Evolutionary conservation across 176 grass and related monocot species (phyloP).

Genomic region (Avena insularis): DNA sequence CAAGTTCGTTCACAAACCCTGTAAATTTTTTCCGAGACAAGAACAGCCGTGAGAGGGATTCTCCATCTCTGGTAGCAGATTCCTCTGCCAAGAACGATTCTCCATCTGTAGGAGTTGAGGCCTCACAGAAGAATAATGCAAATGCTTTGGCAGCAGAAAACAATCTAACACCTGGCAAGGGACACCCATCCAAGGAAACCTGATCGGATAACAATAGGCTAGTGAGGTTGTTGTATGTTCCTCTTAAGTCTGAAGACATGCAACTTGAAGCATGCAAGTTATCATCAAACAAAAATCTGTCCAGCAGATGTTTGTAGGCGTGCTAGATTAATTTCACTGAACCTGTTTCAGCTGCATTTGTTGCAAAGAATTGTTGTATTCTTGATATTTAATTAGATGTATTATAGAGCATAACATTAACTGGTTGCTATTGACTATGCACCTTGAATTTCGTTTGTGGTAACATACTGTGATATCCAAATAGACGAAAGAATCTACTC

Average conservation of each 20-base stretch:
- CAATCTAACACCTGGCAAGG: constrained; percentile 62
- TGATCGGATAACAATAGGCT: constrained; percentile 46
- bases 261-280: constrained; percentile 45
- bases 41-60: constrained; percentile 50
- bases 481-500: neutral
- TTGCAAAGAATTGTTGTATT: constrained; percentile 36
- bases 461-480: constrained; percentile 7
- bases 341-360: constrained; percentile 35
- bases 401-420: constrained; percentile 39
- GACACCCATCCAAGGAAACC: constrained; percentile 61
- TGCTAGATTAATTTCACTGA: constrained; percentile 38
- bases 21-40: constrained; percentile 44
- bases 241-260: constrained; percentile 35
- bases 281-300: constrained; percentile 36
- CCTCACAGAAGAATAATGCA: constrained; percentile 50
- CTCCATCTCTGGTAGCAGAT: constrained; percentile 46
- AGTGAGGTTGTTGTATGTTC: constrained; percentile 40
- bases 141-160: constrained; percentile 53
- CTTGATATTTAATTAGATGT: constrained; percentile 43
- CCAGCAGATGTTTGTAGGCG: constrained; percentile 20
- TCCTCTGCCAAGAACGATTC: constrained; percentile 47
- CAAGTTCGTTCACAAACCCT: constrained; percentile 65
- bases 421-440: constrained; percentile 19
- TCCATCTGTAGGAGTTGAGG: constrained; percentile 51
- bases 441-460: constrained; percentile 14